Percentiles rank a stretch among this genome's conserved stretches.
Conservation (phyloP, 2,329 filamentous ascomycete species). For the Venturia pyrina region DNA sequence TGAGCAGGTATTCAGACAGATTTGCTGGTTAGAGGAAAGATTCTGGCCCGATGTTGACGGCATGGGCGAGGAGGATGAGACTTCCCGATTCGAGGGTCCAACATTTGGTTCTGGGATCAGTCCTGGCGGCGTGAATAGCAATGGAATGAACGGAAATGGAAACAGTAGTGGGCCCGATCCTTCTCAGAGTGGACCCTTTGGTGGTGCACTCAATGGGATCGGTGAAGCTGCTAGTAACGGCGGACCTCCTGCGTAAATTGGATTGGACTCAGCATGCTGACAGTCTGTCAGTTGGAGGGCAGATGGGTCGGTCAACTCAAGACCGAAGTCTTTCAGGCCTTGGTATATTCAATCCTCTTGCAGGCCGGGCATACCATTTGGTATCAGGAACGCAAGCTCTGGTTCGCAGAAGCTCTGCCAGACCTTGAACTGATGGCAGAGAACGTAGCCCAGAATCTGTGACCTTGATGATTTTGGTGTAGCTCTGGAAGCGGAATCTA, state of each 20-base stretch:
- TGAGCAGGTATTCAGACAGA: conserved; percentile 38
- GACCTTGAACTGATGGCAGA: neutral
- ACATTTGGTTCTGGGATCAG: neutral
- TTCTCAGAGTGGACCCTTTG: conserved; percentile 3
- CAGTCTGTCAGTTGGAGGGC: neutral
- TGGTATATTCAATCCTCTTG: neutral
- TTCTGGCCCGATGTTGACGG: conserved; percentile 41
- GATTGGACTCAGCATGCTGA: neutral
- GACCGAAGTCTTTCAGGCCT: neutral
- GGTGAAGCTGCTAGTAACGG: conserved; percentile 4
- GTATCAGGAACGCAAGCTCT: neutral
- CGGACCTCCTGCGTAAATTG: neutral
- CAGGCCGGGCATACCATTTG: neutral
- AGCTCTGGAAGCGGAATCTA: neutral
- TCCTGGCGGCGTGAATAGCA: neutral
- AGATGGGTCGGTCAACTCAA: neutral
- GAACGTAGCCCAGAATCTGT: neutral
- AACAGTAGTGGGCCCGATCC: neutral
- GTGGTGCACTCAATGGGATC: conserved; percentile 10
- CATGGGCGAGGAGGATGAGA: conserved; percentile 37
- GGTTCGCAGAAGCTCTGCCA: neutral
- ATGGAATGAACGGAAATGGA: conserved; percentile 1
- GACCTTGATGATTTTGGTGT: neutral
- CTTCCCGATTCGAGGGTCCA: conserved; percentile 10
- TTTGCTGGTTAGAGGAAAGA: conserved; percentile 37